Evolutionary conservation across 768 basidiomycete species (phyloP).

Genomic region (Dioszegia aurantiaca): DNA sequence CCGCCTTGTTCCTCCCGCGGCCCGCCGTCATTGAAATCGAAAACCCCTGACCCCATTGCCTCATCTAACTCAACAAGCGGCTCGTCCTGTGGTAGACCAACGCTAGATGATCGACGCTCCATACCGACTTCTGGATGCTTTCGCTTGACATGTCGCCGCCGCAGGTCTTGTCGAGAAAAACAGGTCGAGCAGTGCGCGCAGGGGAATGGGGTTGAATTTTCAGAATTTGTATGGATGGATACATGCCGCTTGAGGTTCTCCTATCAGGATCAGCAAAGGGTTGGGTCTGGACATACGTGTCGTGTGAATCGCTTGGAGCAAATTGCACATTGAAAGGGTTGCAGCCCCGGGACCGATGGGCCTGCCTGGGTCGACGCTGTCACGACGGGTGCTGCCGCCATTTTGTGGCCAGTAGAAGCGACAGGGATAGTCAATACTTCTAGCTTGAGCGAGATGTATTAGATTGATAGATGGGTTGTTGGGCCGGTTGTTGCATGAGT

Average conservation of each 20-base stretch:
- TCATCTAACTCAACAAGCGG: too few species aligned
- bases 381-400: too few species aligned
- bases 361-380: neutral
- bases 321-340: slow-evolving; percentile 36
- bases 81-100: too few species aligned
- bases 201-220: slow-evolving; percentile 1
- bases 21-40: too few species aligned
- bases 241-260: slow-evolving; percentile 40
- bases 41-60: too few species aligned
- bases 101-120: too few species aligned
- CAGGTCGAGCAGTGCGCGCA: slow-evolving; percentile 25
- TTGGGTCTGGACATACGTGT: slow-evolving; percentile 20
- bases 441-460: too few species aligned
- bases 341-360: slow-evolving; percentile 3
- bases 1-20: too few species aligned
- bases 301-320: slow-evolving; percentile 37
- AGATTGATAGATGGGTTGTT: too few species aligned
- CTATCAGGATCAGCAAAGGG: slow-evolving; percentile 9
- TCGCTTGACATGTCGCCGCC: slow-evolving; percentile 25
- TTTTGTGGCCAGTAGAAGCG: too few species aligned
- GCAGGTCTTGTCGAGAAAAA: slow-evolving; percentile 29
- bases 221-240: slow-evolving; percentile 11
- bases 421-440: too few species aligned
- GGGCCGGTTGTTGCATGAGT: too few species aligned
- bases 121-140: slow-evolving; percentile 24